A percentile compares a stretch with the other conserved stretches of the same genome.
Evolutionary conservation across 2,329 filamentous ascomycete genomes (phyloP).

Genomic region (Fusarium buxicola): DNA sequence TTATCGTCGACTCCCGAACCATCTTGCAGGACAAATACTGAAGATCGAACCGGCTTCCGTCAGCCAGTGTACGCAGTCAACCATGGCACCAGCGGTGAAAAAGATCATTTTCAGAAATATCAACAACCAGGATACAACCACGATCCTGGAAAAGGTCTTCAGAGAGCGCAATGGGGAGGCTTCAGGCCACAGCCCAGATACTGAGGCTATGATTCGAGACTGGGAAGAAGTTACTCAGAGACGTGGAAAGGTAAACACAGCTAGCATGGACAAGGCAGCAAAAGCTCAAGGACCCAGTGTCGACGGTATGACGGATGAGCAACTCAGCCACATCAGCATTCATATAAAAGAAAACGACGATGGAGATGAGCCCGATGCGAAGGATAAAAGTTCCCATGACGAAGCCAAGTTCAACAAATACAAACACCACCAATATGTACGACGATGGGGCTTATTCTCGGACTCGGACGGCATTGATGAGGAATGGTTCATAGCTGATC

Average conservation of each 20-base stretch:
- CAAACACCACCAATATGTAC: conserved; percentile 24
- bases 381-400: neutral
- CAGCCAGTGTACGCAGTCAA: too few relatives aligned
- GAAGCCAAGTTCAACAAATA: conserved; percentile 9
- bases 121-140: conserved; percentile 8
- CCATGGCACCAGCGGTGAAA: conserved; percentile 17
- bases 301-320: conserved; percentile 14
- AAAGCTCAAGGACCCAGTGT: neutral
- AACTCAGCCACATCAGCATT: conserved; percentile 12
- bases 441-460: conserved; percentile 15
- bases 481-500: conserved; percentile 20
- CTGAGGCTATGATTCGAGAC: conserved; percentile 13
- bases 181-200: neutral
- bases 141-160: conserved; percentile 1
- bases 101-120: conserved; percentile 9
- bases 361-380: neutral
- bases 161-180: neutral
- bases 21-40: too few relatives aligned
- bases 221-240: neutral
- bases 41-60: too few relatives aligned
- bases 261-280: neutral
- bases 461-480: conserved; percentile 20
- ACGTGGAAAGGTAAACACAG: neutral
- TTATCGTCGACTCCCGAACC: too few relatives aligned
- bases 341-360: neutral